A percentile compares a stretch with the other conserved stretches of the same genome.
Conservation (phyloP, 345 rosid species). For the Gossypium ekmanianum region DNA sequence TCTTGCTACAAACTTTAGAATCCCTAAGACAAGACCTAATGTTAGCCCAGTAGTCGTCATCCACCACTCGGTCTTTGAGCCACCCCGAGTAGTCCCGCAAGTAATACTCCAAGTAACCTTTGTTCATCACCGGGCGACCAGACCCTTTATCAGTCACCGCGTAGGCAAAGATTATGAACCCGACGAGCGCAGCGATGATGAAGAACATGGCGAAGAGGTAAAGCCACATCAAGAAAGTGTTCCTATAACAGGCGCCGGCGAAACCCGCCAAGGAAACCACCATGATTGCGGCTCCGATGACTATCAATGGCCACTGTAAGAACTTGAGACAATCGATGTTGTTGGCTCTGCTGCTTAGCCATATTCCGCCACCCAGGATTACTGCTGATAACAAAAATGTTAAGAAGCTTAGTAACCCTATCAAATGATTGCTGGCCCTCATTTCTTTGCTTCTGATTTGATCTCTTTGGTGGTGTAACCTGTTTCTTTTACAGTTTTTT, state of each 20-base stretch:
- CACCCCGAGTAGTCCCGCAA: conserved; percentile 76
- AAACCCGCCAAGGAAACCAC: conserved; percentile 78
- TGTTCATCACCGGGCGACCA: conserved; percentile 45
- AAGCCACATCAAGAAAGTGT: conserved; percentile 74
- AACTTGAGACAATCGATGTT: conserved; percentile 79
- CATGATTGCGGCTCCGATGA: conserved; percentile 74
- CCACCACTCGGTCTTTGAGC: conserved; percentile 63
- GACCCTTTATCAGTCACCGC: conserved; percentile 82
- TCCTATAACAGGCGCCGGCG: conserved; percentile 81
- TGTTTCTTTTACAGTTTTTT: neutral
- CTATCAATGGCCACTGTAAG: conserved; percentile 88
- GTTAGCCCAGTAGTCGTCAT: conserved; percentile 56
- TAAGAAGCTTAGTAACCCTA: conserved; percentile 75
- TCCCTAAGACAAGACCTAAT: conserved; percentile 73
- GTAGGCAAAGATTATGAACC: conserved; percentile 82
- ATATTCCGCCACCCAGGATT: conserved; percentile 93
- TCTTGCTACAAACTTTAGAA: conserved; percentile 67
- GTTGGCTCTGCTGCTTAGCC: conserved; percentile 91
- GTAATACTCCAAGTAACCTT: conserved; percentile 62
- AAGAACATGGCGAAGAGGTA: conserved; percentile 88
- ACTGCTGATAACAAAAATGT: conserved; percentile 90
- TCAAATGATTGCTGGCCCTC: conserved; percentile 75
- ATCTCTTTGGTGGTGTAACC: neutral
- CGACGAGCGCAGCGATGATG: conserved; percentile 69
- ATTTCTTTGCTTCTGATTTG: conserved; percentile 22